These are phyloP conservation scores for Russula brevipes DNA, from an alignment of 768 basidiomycete genomes.

Conservation along the genomic window DNA sequence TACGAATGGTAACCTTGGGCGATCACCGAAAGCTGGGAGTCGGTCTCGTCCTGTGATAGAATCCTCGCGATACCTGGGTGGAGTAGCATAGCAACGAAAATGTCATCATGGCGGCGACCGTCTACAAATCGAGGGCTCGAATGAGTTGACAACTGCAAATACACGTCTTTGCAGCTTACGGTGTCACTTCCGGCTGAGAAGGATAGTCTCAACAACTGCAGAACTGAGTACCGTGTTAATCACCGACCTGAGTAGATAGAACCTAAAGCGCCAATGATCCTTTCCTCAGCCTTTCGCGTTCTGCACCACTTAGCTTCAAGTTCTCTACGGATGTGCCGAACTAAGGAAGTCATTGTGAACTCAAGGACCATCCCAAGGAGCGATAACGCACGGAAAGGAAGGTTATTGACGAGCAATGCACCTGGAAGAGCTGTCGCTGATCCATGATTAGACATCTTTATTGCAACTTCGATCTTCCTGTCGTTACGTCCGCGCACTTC, in stretches of 20 bases:
- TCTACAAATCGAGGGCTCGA: neutral
- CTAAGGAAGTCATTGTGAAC: too few species aligned
- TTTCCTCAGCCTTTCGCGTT: neutral
- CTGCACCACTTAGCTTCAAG: neutral
- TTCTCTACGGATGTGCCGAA: neutral
- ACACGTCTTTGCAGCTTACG: neutral
- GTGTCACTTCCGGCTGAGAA: conserved; percentile 9
- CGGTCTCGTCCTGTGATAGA: neutral
- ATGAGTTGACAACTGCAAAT: too few species aligned
- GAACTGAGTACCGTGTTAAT: too few species aligned
- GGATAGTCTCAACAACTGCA: neutral
- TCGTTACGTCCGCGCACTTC: too few species aligned
- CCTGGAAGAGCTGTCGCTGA: neutral
- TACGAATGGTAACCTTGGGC: neutral
- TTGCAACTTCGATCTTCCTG: too few species aligned
- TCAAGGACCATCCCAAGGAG: too few species aligned
- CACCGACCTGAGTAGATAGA: conserved; percentile 7
- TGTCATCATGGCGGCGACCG: neutral
- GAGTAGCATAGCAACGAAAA: neutral
- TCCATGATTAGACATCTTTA: neutral
- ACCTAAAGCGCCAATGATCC: neutral
- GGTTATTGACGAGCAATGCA: neutral
- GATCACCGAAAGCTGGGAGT: neutral
- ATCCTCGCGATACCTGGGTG: neutral
- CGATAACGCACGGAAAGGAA: neutral